Percentiles rank a stretch among this genome's conserved stretches.
Conservation (phyloP, 2,329 filamentous ascomycete species). For the Lasiodiplodia citricola region DNA sequence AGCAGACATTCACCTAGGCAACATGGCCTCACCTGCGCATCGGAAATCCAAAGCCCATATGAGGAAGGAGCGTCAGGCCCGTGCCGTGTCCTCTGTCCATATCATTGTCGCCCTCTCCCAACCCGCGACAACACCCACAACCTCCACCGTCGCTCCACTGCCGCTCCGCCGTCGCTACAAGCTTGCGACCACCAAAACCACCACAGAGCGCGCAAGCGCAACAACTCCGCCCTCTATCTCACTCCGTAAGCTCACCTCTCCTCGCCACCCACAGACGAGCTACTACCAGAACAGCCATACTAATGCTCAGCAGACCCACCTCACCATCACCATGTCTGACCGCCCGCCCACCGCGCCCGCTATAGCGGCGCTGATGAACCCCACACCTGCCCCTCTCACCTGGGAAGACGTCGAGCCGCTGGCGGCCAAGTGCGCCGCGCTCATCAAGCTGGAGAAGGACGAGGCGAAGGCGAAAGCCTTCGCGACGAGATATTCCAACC, state of each 20-base stretch:
- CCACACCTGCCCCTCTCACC: neutral
- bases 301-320: neutral
- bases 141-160: neutral
- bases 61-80: neutral
- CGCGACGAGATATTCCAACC: neutral
- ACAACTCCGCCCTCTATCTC: neutral
- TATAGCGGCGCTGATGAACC: neutral
- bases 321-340: neutral
- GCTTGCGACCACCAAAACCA: neutral
- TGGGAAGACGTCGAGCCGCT: neutral
- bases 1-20: neutral
- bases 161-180: neutral
- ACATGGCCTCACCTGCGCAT: neutral
- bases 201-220: neutral
- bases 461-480: neutral
- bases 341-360: no score
- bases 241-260: neutral
- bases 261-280: neutral
- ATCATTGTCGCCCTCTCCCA: neutral
- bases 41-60: neutral
- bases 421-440: neutral
- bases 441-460: neutral
- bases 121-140: neutral
- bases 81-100: neutral
- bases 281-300: neutral